Evolutionary conservation across 2,329 filamentous ascomycete genomes (phyloP).

Genomic region (Orbilia ellipsospora): DNA sequence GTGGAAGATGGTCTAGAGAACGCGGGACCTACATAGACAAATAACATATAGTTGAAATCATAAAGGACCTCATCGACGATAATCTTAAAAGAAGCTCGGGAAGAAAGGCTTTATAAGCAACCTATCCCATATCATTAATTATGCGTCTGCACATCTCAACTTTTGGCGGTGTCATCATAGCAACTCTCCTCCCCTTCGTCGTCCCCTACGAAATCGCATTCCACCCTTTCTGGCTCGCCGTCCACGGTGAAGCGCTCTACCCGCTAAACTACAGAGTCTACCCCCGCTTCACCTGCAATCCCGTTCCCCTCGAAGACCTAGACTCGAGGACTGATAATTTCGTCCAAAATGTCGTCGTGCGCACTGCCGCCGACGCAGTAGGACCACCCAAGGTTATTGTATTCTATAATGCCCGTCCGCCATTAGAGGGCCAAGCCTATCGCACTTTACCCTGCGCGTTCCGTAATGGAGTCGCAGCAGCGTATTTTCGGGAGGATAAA

Average conservation of each 20-base stretch:
- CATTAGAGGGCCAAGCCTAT: neutral
- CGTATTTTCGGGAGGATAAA: constrained; percentile 7
- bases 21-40: no score
- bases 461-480: constrained; percentile 7
- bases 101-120: no score
- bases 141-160: neutral
- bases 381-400: constrained; percentile 11
- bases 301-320: constrained; percentile 11
- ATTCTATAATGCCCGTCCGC: constrained; percentile 5
- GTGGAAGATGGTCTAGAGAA: no score
- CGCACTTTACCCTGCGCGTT: constrained; percentile 4
- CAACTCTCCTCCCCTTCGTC: neutral
- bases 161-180: neutral
- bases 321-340: no score
- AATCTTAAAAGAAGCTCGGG: no score
- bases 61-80: no score
- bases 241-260: neutral
- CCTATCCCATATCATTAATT: no score
- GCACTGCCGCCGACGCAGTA: neutral
- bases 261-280: constrained; percentile 13
- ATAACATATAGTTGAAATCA: no score
- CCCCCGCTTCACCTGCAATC: constrained; percentile 36
- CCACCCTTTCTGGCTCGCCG: neutral
- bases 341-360: constrained; percentile 20
- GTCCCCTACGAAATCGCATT: constrained; percentile 33